These are phyloP conservation scores for Colletotrichum musicola DNA, from an alignment of 2,329 filamentous ascomycete genomes.

Conservation along the genomic window DNA sequence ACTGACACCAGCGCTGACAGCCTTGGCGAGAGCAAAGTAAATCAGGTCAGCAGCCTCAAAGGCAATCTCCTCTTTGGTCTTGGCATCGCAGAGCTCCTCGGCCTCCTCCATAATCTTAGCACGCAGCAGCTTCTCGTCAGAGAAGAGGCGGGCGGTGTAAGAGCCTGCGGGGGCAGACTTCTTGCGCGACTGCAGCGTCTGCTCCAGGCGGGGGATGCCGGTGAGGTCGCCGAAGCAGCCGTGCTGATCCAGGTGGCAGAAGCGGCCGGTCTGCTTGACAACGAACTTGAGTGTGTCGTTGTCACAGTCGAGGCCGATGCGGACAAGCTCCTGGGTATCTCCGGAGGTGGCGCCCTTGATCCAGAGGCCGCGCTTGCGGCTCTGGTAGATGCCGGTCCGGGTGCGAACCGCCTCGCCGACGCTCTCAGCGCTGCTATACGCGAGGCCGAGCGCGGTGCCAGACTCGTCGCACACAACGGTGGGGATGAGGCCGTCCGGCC, in stretches of 20 bases:
- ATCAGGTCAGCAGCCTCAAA: constrained; percentile 96
- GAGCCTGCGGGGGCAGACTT: constrained; percentile 86
- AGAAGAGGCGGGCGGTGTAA: constrained; percentile 94
- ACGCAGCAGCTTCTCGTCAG: constrained; percentile 86
- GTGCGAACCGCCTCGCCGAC: constrained; percentile 88
- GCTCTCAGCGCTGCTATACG: constrained; percentile 95
- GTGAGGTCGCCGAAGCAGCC: constrained; percentile 91
- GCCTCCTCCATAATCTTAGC: constrained; percentile 99
- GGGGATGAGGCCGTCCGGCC: constrained; percentile 84
- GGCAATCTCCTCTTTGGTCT: constrained; percentile 84
- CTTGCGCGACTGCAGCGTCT: constrained; percentile 87
- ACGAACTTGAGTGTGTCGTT: constrained; percentile 91
- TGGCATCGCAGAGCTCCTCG: constrained; percentile 91
- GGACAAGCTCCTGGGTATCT: constrained; percentile 90
- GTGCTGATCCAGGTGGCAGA: constrained; percentile 93
- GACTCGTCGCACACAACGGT: constrained; percentile 93
- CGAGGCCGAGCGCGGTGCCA: constrained; percentile 85
- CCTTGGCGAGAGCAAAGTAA: constrained; percentile 95
- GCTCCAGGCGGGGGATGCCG: constrained; percentile 86
- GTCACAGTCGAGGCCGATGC: constrained; percentile 91
- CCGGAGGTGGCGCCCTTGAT: constrained; percentile 96
- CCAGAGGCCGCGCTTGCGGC: constrained; percentile 94
- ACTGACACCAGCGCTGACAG: constrained; percentile 84
- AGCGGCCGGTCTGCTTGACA: constrained; percentile 89
- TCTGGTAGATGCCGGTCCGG: constrained; percentile 88